Base-by-base conservation (phyloP, 2,329 filamentous ascomycete genomes). In the Aspergillus persii region DNA sequence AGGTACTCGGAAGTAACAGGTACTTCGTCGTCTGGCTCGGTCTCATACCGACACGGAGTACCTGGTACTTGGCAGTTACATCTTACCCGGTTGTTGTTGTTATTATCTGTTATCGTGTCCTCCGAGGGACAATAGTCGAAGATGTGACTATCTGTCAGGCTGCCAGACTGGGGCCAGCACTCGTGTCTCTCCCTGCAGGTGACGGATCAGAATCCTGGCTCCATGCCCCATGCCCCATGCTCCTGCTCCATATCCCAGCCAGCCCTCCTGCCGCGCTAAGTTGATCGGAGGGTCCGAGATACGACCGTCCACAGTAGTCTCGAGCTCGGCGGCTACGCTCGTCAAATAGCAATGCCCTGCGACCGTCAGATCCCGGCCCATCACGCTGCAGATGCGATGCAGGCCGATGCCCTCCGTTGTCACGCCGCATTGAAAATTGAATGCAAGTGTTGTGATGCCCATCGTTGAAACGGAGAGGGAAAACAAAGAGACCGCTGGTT, bases 281-380 rank as follows among this genome's bases (percentile, higher is more conserved):
- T 36, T 53, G 47, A 55, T 60, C 63, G 53, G 60, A 59, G 63
- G 46, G 55, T 11, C 60, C 55, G 60, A 62, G 51, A 62, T 56
- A 58, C 54, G 53, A 58, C 53, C 50, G 52, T 53, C n/a, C 39
- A 26, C 52, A 18, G 31, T 54, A 57, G 48, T 51, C 46, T 23
- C 23, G 23, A 9, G 33, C 46, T 44, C 39, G 50, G 50, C 50
- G 58, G 50, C 12, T 52, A 53, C 31, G 26, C 18, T 59, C 58
- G 27, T 41, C 54, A 44, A 60, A 53, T 57, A 44, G 54, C 56
- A 49, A 2, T 2, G 18, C 26, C 11, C 49, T 36, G 51, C 57
- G 56, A 54, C 56, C 51, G 56, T 50, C 47, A 53, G 46, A 52
- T 47, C 47, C 27, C 30, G 57, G 57, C 54, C 56, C 54, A 59